Evolutionary conservation across 345 rosid genomes (phyloP).

Genomic region (Dipteronia dyeriana): DNA sequence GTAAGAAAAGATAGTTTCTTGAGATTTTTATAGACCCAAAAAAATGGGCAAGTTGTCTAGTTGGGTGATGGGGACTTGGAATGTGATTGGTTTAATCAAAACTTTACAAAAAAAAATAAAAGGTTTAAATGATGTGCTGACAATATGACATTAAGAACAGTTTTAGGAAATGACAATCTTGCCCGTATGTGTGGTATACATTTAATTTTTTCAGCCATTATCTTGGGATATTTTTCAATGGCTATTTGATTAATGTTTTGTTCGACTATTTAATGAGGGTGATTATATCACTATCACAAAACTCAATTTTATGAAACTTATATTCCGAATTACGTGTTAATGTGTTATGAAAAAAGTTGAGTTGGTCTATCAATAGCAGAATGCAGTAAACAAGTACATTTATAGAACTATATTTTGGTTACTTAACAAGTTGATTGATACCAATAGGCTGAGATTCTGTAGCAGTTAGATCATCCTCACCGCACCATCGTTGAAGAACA

Average conservation of each 20-base stretch:
- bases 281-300: too few species aligned
- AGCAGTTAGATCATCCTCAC: too few species aligned
- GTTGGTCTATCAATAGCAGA: too few species aligned
- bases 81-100: background rate
- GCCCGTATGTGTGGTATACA: background rate
- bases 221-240: background rate
- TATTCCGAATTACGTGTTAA: too few species aligned
- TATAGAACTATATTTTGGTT: too few species aligned
- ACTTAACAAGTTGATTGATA: too few species aligned
- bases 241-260: background rate
- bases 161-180: background rate
- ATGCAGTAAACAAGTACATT: too few species aligned
- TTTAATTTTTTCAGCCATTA: background rate
- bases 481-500: too few species aligned
- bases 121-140: background rate
- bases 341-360: too few species aligned
- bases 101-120: background rate
- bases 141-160: background rate
- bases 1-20: background rate
- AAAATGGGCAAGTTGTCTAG: slow-evolving; percentile 9
- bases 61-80: background rate
- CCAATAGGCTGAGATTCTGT: too few species aligned
- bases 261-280: too few species aligned
- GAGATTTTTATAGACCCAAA: background rate
- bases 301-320: too few species aligned